Evolutionary conservation across 106 monocot genomes (phyloP).

Genomic region (Acorus gramineus): DNA sequence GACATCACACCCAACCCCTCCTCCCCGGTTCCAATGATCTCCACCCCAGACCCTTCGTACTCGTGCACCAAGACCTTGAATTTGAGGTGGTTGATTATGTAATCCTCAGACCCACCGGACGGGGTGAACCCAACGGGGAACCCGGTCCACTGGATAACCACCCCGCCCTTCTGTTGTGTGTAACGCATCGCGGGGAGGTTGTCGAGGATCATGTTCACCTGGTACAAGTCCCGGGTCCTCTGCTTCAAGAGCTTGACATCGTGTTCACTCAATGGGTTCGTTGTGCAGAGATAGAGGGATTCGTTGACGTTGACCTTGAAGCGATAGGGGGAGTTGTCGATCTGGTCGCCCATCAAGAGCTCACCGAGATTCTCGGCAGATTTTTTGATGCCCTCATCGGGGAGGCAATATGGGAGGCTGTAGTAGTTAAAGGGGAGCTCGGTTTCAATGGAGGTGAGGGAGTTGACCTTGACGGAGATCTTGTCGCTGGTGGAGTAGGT

Average conservation of each 20-base stretch:
- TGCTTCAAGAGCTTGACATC: slow-evolving; percentile 50
- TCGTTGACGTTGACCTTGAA: slow-evolving; percentile 45
- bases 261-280: slow-evolving; percentile 22
- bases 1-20: slow-evolving; percentile 33
- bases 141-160: slow-evolving; percentile 50
- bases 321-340: slow-evolving; percentile 57
- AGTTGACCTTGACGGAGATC: slow-evolving; percentile 51
- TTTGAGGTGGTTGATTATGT: slow-evolving; percentile 53
- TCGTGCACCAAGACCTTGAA: slow-evolving; percentile 58
- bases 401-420: slow-evolving; percentile 54
- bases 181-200: slow-evolving; percentile 53
- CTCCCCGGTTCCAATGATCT: slow-evolving; percentile 39
- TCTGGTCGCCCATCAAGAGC: slow-evolving; percentile 60
- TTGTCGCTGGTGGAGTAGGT: slow-evolving; percentile 28
- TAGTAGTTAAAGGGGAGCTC: slow-evolving; percentile 63
- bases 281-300: slow-evolving; percentile 52
- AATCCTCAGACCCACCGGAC: slow-evolving; percentile 22
- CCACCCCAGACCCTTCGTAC: slow-evolving; percentile 36
- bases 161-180: slow-evolving; percentile 27
- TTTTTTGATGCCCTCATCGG: slow-evolving; percentile 45
- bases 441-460: slow-evolving; percentile 62
- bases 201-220: slow-evolving; percentile 71
- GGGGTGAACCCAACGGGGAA: slow-evolving; percentile 44
- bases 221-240: slow-evolving; percentile 47
- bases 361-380: slow-evolving; percentile 62